phyloP scores from a whole-genome alignment of 306 rosid species.

The Acmispon strigosus region DNA sequence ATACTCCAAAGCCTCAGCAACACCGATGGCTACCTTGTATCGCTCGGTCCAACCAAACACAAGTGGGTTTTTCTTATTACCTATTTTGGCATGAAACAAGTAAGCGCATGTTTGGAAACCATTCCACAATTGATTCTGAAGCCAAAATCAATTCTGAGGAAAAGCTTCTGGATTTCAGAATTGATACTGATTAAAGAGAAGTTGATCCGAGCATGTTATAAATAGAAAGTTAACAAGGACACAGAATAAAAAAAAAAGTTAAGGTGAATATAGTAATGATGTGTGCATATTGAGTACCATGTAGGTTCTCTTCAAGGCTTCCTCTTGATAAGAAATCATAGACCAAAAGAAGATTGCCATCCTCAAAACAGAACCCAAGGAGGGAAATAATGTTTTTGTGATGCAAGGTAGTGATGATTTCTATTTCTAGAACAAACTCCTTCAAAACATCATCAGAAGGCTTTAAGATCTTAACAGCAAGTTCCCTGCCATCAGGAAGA shows the following conservation, averaged over 20 bases:
- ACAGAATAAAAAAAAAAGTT: not conserved
- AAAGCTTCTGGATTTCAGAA: too few relatives aligned
- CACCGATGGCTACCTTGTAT: constrained; percentile 76
- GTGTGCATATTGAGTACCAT: constrained; percentile 38
- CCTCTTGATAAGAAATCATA: constrained; percentile 92
- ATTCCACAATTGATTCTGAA: not conserved
- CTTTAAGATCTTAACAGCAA: constrained; percentile 88
- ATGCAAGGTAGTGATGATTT: constrained; percentile 69
- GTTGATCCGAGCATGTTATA: not conserved
- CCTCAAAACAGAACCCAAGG: constrained; percentile 88
- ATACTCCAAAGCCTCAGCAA: constrained; percentile 94
- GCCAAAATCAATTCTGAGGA: not conserved
- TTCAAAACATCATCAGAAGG: constrained; percentile 75
- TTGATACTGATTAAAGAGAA: too few relatives aligned
- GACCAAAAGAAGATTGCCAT: constrained; percentile 75
- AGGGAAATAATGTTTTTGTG: constrained; percentile 88
- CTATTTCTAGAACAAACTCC: constrained; percentile 84
- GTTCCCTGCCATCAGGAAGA: constrained; percentile 82
- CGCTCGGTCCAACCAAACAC: constrained; percentile 89
- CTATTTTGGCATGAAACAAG: constrained; percentile 31
- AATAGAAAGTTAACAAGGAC: not conserved
- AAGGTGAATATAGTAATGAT: not conserved
- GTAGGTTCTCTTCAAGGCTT: constrained; percentile 94
- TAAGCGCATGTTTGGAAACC: too few relatives aligned
- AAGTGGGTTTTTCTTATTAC: constrained; percentile 51